A percentile compares a stretch with the other conserved stretches of the same genome.
Conservation (phyloP, 805 yeast species). For the Cephaloascus fragrans region DNA sequence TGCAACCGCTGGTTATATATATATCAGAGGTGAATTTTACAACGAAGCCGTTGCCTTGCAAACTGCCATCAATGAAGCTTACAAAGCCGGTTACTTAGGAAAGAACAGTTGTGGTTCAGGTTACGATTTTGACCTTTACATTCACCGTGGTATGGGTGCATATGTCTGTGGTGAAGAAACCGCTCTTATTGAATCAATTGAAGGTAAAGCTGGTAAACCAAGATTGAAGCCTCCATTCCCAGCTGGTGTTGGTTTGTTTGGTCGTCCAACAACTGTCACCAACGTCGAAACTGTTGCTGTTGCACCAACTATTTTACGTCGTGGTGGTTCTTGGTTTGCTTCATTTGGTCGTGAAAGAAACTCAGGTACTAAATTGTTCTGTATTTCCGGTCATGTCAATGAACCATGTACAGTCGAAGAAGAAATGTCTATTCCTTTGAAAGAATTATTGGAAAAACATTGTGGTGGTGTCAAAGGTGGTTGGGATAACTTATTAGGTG, state of each 20-base stretch:
- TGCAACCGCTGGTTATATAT: constrained; percentile 87
- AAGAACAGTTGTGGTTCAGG: constrained; percentile 85
- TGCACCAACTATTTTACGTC: constrained; percentile 80
- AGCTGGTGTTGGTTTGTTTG: constrained; percentile 86
- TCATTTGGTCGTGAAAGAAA: constrained; percentile 80
- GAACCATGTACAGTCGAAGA: constrained; percentile 91
- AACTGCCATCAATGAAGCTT: constrained; percentile 80
- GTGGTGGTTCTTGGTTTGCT: constrained; percentile 86
- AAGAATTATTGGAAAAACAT: constrained; percentile 75
- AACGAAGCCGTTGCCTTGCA: constrained; percentile 70
- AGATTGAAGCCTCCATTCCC: constrained; percentile 93
- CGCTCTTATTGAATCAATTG: constrained; percentile 77
- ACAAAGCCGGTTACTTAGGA: constrained; percentile 70
- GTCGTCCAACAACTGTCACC: constrained; percentile 86
- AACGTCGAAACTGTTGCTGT: constrained; percentile 89
- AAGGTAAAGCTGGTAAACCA: constrained; percentile 92
- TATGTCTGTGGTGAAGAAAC: constrained; percentile 92
- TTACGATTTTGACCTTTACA: constrained; percentile 70
- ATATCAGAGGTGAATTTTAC: constrained; percentile 86
- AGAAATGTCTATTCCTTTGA: constrained; percentile 84
- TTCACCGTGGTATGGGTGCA: constrained; percentile 92
- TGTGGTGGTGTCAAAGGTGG: constrained; percentile 91
- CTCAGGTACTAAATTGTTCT: constrained; percentile 72
- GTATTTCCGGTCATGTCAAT: constrained; percentile 86
- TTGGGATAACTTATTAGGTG: constrained; percentile 84